Evolutionary conservation across 441 rosid genomes (phyloP).

Genomic region (Bocquillonia castaneifolia): DNA sequence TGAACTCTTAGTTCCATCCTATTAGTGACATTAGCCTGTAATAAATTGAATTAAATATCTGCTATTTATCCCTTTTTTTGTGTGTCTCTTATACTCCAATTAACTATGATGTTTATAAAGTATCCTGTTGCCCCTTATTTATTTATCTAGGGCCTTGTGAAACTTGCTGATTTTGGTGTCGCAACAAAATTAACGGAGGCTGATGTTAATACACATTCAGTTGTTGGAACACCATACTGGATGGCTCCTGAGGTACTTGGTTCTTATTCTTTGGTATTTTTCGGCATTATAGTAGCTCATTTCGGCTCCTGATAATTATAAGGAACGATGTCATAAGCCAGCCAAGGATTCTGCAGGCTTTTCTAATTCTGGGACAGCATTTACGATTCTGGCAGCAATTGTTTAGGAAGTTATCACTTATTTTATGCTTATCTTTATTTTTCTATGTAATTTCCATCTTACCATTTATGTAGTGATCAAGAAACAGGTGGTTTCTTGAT

Average conservation of each 20-base stretch:
- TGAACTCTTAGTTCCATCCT: neutral
- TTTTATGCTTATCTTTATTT: too few relatives aligned
- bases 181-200: slow-evolving; percentile 99
- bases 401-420: too few relatives aligned
- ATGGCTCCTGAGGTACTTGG: slow-evolving; percentile 97
- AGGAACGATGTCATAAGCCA: too few relatives aligned
- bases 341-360: too few relatives aligned
- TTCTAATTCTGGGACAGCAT: too few relatives aligned
- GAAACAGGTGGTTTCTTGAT: too few relatives aligned
- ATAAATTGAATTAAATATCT: neutral
- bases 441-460: too few relatives aligned
- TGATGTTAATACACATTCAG: slow-evolving; percentile 96
- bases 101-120: neutral
- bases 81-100: neutral
- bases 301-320: neutral
- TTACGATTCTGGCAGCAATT: too few relatives aligned
- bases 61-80: neutral
- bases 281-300: neutral
- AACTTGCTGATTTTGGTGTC: slow-evolving; percentile 99
- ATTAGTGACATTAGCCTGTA: neutral
- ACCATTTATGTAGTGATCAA: too few relatives aligned
- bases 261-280: neutral
- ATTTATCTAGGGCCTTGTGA: slow-evolving; percentile 82
- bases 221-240: slow-evolving; percentile 99
- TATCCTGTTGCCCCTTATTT: slow-evolving; percentile 18